These are phyloP conservation scores for Microcos paniculata DNA, from an alignment of 345 rosid genomes.

Conservation along the genomic window DNA sequence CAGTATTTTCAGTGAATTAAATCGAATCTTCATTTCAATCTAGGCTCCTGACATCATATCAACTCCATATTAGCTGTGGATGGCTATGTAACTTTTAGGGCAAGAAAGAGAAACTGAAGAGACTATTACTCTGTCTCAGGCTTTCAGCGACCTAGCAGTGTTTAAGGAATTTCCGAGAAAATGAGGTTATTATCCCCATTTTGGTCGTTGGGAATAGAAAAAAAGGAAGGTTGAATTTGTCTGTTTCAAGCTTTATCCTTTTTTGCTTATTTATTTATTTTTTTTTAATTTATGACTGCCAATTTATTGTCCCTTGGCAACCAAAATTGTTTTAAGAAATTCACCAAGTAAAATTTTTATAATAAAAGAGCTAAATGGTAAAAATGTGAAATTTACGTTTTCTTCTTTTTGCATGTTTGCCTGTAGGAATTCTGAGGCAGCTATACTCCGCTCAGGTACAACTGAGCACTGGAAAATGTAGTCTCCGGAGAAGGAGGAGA, in stretches of 20 bases:
- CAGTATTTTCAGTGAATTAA: no score
- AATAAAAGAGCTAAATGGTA: not conserved
- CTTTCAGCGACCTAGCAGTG: not conserved
- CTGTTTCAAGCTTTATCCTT: not conserved
- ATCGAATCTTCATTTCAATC: no score
- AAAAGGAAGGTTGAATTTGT: not conserved
- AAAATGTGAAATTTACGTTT: not conserved
- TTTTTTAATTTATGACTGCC: no score
- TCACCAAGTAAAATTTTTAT: not conserved
- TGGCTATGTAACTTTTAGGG: not conserved
- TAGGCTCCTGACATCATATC: no score
- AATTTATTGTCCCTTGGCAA: not conserved
- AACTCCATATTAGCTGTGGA: not conserved
- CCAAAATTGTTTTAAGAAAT: not conserved
- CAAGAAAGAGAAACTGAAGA: not conserved
- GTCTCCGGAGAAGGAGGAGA: conserved; percentile 62
- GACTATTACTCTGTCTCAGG: not conserved
- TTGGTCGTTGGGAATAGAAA: conserved; percentile 29
- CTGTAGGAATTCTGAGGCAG: conserved; percentile 57
- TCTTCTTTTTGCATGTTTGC: conserved; percentile 8
- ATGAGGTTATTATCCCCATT: conserved; percentile 23
- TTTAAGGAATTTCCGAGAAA: conserved; percentile 3
- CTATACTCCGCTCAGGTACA: conserved; percentile 28
- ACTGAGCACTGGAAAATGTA: conserved; percentile 23
- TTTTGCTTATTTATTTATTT: no score